phyloP scores from a whole-genome alignment of 2,329 filamentous ascomycete genomes.

The Hymenoscyphus albidus region DNA sequence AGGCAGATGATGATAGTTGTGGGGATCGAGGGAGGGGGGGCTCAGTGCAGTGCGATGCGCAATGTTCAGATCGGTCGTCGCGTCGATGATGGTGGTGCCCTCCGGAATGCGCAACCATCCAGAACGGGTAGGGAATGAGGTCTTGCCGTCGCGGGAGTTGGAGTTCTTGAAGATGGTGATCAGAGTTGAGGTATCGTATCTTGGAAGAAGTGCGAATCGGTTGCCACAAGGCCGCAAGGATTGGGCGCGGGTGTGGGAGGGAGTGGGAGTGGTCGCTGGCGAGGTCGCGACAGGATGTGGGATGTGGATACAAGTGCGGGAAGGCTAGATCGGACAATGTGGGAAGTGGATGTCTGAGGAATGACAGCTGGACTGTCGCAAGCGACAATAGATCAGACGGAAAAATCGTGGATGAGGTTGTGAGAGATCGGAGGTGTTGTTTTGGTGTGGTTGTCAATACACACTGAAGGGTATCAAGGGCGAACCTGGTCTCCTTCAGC shows the following conservation, averaged over 20 bases:
- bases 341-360: conserved; percentile 1
- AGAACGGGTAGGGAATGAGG: background rate
- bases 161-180: background rate
- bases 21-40: conserved; percentile 12
- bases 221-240: background rate
- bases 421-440: background rate
- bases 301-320: conserved; percentile 11
- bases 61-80: background rate
- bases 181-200: background rate
- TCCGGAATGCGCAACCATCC: background rate
- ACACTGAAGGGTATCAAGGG: background rate
- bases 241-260: conserved; percentile 10
- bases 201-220: background rate
- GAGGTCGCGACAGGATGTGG: conserved; percentile 26
- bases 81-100: background rate
- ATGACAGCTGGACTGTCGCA: background rate
- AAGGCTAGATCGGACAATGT: conserved; percentile 10
- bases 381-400: background rate
- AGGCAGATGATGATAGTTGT: conserved; percentile 1
- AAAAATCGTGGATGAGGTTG: background rate
- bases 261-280: conserved; percentile 14
- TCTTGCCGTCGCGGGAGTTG: background rate
- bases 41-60: background rate
- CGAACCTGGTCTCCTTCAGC: background rate
- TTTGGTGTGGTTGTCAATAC: conserved; percentile 2